A percentile compares a stretch with the other conserved stretches of the same genome.
Evolutionary conservation across 208 protist species (phyloP).

Genomic region (Trichomonas tenax): DNA sequence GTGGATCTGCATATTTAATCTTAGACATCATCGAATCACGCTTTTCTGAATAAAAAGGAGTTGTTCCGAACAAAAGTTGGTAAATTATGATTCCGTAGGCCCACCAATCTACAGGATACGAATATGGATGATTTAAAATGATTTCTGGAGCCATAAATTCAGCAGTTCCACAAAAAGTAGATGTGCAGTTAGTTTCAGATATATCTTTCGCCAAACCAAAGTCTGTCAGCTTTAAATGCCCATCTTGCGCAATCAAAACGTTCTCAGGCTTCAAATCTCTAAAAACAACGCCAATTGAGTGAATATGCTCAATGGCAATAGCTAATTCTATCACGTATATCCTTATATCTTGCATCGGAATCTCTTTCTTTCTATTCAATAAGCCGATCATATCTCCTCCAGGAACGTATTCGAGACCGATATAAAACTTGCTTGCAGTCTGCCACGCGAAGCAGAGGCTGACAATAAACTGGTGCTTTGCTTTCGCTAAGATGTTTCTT

Average conservation of each 20-base stretch:
- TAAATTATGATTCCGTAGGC: not conserved
- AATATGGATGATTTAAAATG: not conserved
- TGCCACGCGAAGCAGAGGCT: not conserved
- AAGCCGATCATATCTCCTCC: not conserved
- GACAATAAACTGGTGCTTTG: not conserved
- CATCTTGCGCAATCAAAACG: not conserved
- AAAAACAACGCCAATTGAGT: not conserved
- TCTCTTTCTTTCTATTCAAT: not conserved
- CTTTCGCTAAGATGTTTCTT: not conserved
- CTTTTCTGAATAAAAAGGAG: not conserved
- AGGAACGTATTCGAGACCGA: not conserved
- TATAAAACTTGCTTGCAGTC: not conserved
- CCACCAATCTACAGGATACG: not conserved
- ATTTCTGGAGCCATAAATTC: not conserved
- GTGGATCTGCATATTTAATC: not conserved
- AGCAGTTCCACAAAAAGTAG: not conserved
- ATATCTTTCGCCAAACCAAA: not conserved
- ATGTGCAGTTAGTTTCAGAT: not conserved
- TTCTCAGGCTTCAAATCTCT: slow-evolving; percentile 19
- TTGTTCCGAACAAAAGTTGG: not conserved
- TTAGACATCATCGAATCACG: not conserved
- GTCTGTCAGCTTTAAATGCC: not conserved
- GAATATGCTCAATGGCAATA: not conserved
- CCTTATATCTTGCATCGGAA: not conserved
- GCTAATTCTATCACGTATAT: not conserved